phyloP scores from a whole-genome alignment of 2,329 filamentous ascomycete genomes.

The Lachnellula hyalina region DNA sequence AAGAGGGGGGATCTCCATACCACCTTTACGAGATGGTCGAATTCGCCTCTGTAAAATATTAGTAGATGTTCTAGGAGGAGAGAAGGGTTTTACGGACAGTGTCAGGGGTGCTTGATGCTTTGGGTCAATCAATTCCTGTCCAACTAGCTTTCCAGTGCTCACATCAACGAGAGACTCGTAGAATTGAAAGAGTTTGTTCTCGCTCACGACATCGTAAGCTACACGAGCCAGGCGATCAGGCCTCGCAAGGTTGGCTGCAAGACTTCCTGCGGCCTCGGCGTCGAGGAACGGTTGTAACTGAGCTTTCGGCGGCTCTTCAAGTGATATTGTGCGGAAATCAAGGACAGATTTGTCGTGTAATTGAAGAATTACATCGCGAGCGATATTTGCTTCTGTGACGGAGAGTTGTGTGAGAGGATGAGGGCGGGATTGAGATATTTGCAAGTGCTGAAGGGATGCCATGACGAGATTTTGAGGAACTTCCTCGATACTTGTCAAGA shows the following conservation, averaged over 20 bases:
- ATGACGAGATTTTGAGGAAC: neutral
- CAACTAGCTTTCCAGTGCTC: slow-evolving; percentile 35
- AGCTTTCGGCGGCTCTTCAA: slow-evolving; percentile 48
- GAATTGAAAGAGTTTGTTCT: slow-evolving; percentile 47
- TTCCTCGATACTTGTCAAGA: neutral
- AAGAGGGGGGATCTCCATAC: slow-evolving; percentile 49
- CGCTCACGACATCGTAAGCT: slow-evolving; percentile 51
- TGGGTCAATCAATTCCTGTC: slow-evolving; percentile 42
- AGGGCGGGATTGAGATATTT: slow-evolving; percentile 14
- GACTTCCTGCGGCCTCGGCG: slow-evolving; percentile 37
- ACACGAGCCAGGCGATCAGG: slow-evolving; percentile 47
- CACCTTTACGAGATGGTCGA: slow-evolving; percentile 41
- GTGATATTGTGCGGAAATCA: slow-evolving; percentile 56
- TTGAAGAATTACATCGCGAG: slow-evolving; percentile 40
- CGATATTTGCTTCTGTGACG: slow-evolving; percentile 45
- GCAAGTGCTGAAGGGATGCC: neutral
- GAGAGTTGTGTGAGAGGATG: slow-evolving; percentile 45
- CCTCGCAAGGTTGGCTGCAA: slow-evolving; percentile 35
- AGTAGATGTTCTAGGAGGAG: neutral
- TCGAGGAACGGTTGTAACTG: slow-evolving; percentile 44
- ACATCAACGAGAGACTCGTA: slow-evolving; percentile 49
- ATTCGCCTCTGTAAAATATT: slow-evolving; percentile 36
- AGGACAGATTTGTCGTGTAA: slow-evolving; percentile 34
- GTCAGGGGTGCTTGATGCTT: slow-evolving; percentile 44
- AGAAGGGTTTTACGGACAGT: slow-evolving; percentile 30